phyloP scores from a whole-genome alignment of 177 flowering plant genomes.

The Vitis hybrid region DNA sequence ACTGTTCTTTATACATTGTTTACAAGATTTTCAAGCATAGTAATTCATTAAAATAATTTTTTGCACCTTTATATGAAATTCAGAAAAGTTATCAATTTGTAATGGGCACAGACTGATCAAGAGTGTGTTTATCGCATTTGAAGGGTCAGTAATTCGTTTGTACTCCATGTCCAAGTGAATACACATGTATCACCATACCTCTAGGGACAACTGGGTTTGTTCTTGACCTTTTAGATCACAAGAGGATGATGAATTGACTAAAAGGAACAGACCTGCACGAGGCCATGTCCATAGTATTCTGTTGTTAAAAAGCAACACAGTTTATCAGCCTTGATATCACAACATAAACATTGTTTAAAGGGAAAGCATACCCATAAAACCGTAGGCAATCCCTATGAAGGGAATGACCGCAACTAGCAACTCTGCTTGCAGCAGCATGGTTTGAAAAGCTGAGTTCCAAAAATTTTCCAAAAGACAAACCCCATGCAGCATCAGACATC shows the following conservation, averaged over 20 bases:
- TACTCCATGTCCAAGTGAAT: not conserved
- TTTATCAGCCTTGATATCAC: not conserved
- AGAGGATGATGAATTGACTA: no score
- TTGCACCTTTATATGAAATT: not conserved
- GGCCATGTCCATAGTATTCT: not conserved
- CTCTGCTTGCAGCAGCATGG: constrained; percentile 96
- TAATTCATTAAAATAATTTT: not conserved
- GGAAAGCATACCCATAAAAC: constrained; percentile 75
- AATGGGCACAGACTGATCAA: not conserved
- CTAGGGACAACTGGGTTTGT: no score
- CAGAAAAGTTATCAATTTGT: not conserved
- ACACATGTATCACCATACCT: no score
- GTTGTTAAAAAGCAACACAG: not conserved
- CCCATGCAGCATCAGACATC: constrained; percentile 99
- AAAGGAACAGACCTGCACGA: no score
- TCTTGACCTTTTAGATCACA: no score
- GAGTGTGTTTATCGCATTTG: not conserved
- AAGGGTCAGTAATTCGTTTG: not conserved
- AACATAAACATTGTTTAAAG: not conserved
- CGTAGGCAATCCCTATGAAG: constrained; percentile 94
- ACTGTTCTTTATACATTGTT: not conserved
- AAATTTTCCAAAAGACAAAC: constrained; percentile 93
- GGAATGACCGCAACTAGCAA: constrained; percentile 96
- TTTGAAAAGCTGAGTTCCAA: constrained; percentile 98
- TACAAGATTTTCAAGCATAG: not conserved